A percentile compares a stretch with the other conserved stretches of the same genome.
These are phyloP conservation scores for Diaporthe ampelina DNA, from an alignment of 2,329 filamentous ascomycete species.

Conservation along the genomic window DNA sequence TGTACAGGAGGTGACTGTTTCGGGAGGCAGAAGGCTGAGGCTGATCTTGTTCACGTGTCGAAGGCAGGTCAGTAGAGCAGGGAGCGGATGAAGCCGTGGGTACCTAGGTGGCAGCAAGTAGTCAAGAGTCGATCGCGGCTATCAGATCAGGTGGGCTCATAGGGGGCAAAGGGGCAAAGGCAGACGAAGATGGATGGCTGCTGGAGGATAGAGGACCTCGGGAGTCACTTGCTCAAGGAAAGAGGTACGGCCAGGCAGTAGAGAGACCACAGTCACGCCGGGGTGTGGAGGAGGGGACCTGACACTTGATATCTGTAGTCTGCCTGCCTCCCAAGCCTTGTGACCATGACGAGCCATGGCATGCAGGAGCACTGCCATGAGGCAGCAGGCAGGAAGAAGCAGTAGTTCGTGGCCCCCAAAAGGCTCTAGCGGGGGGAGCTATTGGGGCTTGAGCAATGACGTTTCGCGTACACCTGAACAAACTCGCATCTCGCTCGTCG, in stretches of 20 bases:
- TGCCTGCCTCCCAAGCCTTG: constrained; percentile 17
- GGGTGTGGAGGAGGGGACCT: background rate
- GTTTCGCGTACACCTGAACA: background rate
- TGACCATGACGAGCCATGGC: constrained; percentile 18
- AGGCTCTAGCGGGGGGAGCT: background rate
- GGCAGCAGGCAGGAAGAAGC: no score
- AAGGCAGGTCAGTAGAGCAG: constrained; percentile 14
- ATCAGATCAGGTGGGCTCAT: constrained; percentile 10
- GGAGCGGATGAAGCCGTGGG: background rate
- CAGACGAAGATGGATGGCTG: background rate
- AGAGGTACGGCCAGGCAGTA: constrained; percentile 9
- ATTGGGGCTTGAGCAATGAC: constrained; percentile 10
- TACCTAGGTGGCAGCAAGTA: background rate
- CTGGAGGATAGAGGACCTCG: background rate
- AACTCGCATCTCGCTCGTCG: constrained; percentile 12
- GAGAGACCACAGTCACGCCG: background rate
- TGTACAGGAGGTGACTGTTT: background rate
- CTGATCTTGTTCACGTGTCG: constrained; percentile 24
- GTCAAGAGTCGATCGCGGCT: background rate
- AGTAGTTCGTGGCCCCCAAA: background rate
- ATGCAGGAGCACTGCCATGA: constrained; percentile 4
- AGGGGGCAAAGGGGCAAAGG: background rate
- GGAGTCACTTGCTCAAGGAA: constrained; percentile 21
- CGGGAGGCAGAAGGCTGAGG: background rate
- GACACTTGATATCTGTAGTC: constrained; percentile 22